phyloP scores from a whole-genome alignment of 768 basidiomycete species.

The Calocybe indica region DNA sequence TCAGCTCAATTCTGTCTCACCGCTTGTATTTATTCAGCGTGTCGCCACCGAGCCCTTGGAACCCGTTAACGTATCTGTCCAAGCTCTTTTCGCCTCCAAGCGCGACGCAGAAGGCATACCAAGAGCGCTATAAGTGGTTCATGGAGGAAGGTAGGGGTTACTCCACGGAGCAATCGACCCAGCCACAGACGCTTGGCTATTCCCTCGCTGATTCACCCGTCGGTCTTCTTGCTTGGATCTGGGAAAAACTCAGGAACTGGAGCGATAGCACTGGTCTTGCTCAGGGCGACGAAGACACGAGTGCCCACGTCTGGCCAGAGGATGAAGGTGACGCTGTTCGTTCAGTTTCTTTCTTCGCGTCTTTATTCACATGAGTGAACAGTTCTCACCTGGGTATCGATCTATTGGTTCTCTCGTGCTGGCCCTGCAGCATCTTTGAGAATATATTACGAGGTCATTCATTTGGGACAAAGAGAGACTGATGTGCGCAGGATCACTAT shows the following conservation, averaged over 20 bases:
- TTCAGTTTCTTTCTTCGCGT: neutral
- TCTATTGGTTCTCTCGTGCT: slow-evolving; percentile 53
- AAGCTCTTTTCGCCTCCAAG: slow-evolving; percentile 19
- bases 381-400: slow-evolving; percentile 58
- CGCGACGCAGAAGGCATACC: slow-evolving; percentile 25
- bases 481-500: slow-evolving; percentile 15
- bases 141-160: slow-evolving; percentile 29
- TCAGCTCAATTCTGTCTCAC: neutral
- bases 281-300: no score
- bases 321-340: slow-evolving; percentile 36
- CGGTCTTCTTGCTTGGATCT: slow-evolving; percentile 49
- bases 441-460: slow-evolving; percentile 47
- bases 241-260: slow-evolving; percentile 44
- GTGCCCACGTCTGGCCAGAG: slow-evolving; percentile 29
- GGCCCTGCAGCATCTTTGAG: slow-evolving; percentile 52
- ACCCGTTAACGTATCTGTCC: slow-evolving; percentile 18
- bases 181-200: slow-evolving; percentile 52
- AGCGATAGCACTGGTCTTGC: slow-evolving; percentile 29
- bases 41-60: slow-evolving; percentile 13
- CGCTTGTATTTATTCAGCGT: neutral
- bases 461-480: slow-evolving; percentile 8
- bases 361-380: neutral
- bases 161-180: slow-evolving; percentile 32
- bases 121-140: slow-evolving; percentile 24
- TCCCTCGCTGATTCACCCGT: slow-evolving; percentile 50